A percentile compares a stretch with the other conserved stretches of the same genome.
These are phyloP conservation scores for Saxophila tyrrhenica DNA, from an alignment of 495 filamentous ascomycete species.

Conservation along the genomic window DNA sequence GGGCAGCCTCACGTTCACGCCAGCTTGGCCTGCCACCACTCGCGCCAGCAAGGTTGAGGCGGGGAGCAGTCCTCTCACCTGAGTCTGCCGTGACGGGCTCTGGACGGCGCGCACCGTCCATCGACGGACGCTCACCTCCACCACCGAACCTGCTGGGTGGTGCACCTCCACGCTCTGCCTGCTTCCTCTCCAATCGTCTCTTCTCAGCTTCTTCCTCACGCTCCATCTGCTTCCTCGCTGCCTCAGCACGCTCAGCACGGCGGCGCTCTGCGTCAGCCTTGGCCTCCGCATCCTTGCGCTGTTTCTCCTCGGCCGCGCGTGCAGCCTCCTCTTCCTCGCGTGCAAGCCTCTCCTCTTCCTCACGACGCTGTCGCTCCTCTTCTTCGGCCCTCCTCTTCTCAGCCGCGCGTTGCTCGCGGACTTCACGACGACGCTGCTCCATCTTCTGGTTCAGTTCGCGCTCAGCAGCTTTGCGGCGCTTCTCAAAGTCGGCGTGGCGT, in stretches of 20 bases:
- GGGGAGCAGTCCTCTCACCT: constrained; percentile 44
- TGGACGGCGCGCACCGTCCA: constrained; percentile 2
- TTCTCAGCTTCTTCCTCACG: constrained; percentile 56
- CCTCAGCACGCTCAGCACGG: constrained; percentile 46
- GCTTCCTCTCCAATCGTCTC: constrained; percentile 14
- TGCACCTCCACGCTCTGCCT: not conserved
- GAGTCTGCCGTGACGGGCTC: constrained; percentile 15
- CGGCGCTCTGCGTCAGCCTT: constrained; percentile 80
- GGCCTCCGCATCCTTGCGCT: constrained; percentile 50
- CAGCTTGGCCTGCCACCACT: constrained; percentile 46
- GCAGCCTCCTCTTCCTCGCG: constrained; percentile 74
- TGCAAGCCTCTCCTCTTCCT: constrained; percentile 72
- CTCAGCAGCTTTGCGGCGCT: constrained; percentile 76
- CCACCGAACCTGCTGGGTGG: constrained; percentile 35
- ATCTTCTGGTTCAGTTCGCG: constrained; percentile 83
- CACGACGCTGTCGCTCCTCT: constrained; percentile 55
- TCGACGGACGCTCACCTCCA: constrained; percentile 23
- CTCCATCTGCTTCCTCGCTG: constrained; percentile 51
- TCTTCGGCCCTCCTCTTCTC: constrained; percentile 77
- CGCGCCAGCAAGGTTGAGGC: constrained; percentile 52
- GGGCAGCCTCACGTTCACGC: constrained; percentile 76
- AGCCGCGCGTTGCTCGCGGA: constrained; percentile 56
- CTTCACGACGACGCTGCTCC: constrained; percentile 72
- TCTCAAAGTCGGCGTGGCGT: constrained; percentile 91
- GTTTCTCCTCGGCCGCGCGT: constrained; percentile 59